These are phyloP conservation scores for Phytophthora ramorum DNA, from an alignment of 352 stramenopile species.

Conservation along the genomic window DNA sequence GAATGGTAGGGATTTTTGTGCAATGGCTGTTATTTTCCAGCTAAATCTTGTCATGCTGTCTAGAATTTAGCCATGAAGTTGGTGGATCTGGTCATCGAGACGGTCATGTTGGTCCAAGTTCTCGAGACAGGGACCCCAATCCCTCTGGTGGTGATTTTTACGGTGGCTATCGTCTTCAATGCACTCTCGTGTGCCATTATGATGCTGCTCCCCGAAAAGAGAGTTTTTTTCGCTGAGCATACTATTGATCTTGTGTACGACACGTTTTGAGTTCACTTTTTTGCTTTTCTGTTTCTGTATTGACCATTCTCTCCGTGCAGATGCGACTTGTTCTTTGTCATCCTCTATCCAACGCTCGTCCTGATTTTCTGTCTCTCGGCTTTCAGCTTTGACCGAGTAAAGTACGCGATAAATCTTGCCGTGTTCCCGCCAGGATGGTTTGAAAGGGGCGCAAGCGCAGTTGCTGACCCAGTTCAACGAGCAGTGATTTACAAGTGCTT, in stretches of 20 bases:
- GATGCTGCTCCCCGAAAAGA: not conserved
- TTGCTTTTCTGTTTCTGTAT: too few relatives aligned
- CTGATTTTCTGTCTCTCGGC: not conserved
- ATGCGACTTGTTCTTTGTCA: not conserved
- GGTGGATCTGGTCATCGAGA: not conserved
- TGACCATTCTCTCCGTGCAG: not conserved
- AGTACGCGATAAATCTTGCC: not conserved
- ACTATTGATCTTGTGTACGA: not conserved
- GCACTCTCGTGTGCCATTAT: not conserved
- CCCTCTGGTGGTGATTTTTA: not conserved
- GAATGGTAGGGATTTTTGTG: too few relatives aligned
- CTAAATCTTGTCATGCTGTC: not conserved
- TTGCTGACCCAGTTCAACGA: not conserved
- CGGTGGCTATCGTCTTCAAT: not conserved
- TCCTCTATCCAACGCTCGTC: not conserved
- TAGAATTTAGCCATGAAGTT: not conserved
- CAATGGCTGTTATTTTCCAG: too few relatives aligned
- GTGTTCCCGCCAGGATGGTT: not conserved
- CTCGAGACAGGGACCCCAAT: not conserved
- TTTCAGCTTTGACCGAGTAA: not conserved
- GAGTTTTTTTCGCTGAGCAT: not conserved
- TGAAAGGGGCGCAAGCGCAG: not conserved
- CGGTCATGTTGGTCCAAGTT: not conserved
- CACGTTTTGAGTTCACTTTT: too few relatives aligned
- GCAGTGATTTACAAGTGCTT: not conserved